Evolutionary conservation across 2,329 filamentous ascomycete species (phyloP).

Genomic region (Nemania sp.): DNA sequence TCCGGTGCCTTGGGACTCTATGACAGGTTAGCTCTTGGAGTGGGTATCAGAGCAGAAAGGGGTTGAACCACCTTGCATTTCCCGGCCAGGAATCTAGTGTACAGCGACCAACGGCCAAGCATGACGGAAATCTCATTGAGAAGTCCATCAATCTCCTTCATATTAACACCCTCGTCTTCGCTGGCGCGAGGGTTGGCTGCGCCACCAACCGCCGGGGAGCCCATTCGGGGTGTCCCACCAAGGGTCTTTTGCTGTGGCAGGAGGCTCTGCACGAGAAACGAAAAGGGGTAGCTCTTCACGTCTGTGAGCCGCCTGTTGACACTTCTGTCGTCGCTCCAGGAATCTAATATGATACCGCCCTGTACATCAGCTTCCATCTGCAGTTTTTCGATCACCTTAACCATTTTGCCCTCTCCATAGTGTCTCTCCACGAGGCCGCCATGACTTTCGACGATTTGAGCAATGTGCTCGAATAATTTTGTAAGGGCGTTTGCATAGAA

Average conservation of each 20-base stretch:
- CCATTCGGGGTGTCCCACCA: constrained; percentile 67
- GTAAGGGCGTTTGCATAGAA: constrained; percentile 93
- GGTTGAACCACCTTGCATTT: constrained; percentile 73
- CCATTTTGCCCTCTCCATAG: constrained; percentile 92
- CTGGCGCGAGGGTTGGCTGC: constrained; percentile 61
- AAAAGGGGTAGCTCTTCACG: constrained; percentile 97
- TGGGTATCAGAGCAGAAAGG: constrained; percentile 19
- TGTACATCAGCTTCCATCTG: constrained; percentile 96
- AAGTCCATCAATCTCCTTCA: constrained; percentile 91
- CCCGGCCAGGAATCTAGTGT: constrained; percentile 82
- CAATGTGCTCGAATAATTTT: constrained; percentile 95
- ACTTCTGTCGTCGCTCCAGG: constrained; percentile 87
- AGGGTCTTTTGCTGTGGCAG: constrained; percentile 69
- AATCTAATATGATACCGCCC: constrained; percentile 92
- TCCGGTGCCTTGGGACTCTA: constrained; percentile 58
- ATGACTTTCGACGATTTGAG: constrained; percentile 92
- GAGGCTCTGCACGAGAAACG: constrained; percentile 95
- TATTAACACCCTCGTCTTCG: constrained; percentile 92
- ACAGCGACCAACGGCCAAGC: constrained; percentile 91
- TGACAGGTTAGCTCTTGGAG: constrained; percentile 36
- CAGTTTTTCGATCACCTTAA: constrained; percentile 86
- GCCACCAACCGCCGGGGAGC: constrained; percentile 72
- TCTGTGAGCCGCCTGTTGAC: constrained; percentile 89
- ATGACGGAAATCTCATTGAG: constrained; percentile 89
- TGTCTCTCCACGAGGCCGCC: constrained; percentile 90